Evolutionary conservation across 306 rosid genomes (phyloP).

Genomic region (Phaseolus lunatus): DNA sequence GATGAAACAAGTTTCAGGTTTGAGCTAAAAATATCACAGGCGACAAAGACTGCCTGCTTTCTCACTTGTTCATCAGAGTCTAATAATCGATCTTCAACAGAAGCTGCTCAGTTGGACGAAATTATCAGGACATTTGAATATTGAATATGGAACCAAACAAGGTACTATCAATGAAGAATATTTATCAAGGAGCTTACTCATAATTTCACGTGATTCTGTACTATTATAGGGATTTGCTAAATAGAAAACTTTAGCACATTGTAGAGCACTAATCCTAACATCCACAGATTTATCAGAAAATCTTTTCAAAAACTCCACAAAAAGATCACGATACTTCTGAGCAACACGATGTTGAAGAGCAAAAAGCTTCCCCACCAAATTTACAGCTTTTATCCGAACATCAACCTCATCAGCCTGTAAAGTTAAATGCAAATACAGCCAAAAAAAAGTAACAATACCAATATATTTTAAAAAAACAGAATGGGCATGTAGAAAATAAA

Average conservation of each 20-base stretch:
- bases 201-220: slow-evolving; percentile 66
- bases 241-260: slow-evolving; percentile 75
- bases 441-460: slow-evolving; percentile 16
- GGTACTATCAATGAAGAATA: slow-evolving; percentile 17
- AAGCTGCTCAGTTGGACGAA: slow-evolving; percentile 62
- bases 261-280: slow-evolving; percentile 83
- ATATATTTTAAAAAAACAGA: slow-evolving; percentile 15
- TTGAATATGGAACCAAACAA: slow-evolving; percentile 37
- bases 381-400: slow-evolving; percentile 90
- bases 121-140: slow-evolving; percentile 37
- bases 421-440: slow-evolving; percentile 39
- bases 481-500: slow-evolving; percentile 24
- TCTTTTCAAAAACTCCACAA: slow-evolving; percentile 80
- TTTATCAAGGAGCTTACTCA: slow-evolving; percentile 65
- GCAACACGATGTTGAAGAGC: slow-evolving; percentile 69
- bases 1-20: slow-evolving; percentile 64
- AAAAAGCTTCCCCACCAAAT: slow-evolving; percentile 82
- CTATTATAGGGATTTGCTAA: slow-evolving; percentile 57
- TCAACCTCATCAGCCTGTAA: slow-evolving; percentile 94
- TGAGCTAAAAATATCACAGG: slow-evolving; percentile 84
- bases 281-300: slow-evolving; percentile 90
- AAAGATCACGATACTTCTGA: slow-evolving; percentile 68
- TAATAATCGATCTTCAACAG: slow-evolving; percentile 72
- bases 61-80: slow-evolving; percentile 93
- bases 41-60: slow-evolving; percentile 76